Conservation (phyloP, 2,329 filamentous ascomycete genomes). For the Penicillium concentricum region DNA sequence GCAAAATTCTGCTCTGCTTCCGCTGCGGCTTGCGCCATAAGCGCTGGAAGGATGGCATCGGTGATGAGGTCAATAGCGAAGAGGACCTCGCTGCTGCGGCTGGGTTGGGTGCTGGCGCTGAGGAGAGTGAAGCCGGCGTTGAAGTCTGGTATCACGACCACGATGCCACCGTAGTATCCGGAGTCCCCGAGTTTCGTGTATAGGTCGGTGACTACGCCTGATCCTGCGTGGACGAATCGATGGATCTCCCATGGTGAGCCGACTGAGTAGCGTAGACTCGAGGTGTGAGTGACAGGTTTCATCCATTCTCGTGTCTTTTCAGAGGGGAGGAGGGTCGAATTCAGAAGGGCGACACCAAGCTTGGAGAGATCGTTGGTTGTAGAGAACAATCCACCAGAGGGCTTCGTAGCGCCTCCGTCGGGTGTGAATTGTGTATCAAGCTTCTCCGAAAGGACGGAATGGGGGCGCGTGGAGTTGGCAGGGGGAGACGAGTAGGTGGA, state of each 20-base stretch:
- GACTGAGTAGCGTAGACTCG: conserved; percentile 41
- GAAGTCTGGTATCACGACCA: conserved; percentile 47
- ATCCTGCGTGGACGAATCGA: conserved; percentile 30
- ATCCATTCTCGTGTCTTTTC: conserved; percentile 42
- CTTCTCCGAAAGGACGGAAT: conserved; percentile 13
- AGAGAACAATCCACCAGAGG: conserved; percentile 26
- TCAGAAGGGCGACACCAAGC: conserved; percentile 33
- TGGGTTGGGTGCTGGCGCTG: conserved; percentile 29
- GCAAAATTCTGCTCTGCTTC: conserved; percentile 30
- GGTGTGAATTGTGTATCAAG: not conserved
- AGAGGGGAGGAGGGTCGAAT: conserved; percentile 37
- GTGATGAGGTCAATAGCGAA: conserved; percentile 29
- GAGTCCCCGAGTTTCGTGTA: conserved; percentile 47
- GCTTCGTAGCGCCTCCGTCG: conserved; percentile 7
- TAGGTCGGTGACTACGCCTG: conserved; percentile 28
- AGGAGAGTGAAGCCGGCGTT: conserved; percentile 45
- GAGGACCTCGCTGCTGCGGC: conserved; percentile 6
- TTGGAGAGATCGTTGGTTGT: conserved; percentile 40
- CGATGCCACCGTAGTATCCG: conserved; percentile 38
- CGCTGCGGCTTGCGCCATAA: conserved; percentile 30
- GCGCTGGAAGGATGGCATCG: conserved; percentile 31
- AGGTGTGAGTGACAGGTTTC: conserved; percentile 42
- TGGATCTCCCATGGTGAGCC: conserved; percentile 45
- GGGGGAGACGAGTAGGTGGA: conserved; percentile 41
- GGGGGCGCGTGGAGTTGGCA: conserved; percentile 20